Percentiles rank a stretch among this genome's conserved stretches.
These are phyloP conservation scores for Besnoitia besnoiti DNA, from an alignment of 169 alveolate species.

Conservation along the genomic window DNA sequence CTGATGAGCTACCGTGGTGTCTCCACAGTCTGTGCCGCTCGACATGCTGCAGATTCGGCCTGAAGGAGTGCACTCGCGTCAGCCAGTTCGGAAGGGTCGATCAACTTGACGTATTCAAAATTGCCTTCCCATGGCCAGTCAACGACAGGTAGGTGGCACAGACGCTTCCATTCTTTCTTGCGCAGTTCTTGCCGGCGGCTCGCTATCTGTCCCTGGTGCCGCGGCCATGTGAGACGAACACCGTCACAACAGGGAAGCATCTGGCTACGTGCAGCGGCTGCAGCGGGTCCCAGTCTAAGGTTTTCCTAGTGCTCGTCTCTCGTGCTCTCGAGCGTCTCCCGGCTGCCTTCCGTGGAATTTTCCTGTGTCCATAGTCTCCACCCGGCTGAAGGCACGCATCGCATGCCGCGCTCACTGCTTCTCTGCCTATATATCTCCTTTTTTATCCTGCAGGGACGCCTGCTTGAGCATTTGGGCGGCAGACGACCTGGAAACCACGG, in stretches of 20 bases:
- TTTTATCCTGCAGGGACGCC: constrained; percentile 18
- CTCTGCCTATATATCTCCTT: no score
- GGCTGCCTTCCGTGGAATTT: background rate
- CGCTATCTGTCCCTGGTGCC: no score
- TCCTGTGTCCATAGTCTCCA: background rate
- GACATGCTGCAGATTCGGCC: constrained; percentile 13
- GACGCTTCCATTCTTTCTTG: background rate
- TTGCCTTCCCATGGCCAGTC: constrained; percentile 51
- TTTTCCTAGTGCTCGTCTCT: background rate
- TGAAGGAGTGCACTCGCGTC: background rate
- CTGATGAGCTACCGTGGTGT: background rate
- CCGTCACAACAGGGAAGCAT: no score
- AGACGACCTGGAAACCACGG: constrained; percentile 42
- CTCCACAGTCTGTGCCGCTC: background rate
- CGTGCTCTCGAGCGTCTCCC: background rate
- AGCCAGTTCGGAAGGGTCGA: constrained; percentile 46
- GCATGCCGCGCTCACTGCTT: no score
- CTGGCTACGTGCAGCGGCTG: no score
- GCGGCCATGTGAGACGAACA: no score
- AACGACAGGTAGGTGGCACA: constrained; percentile 14
- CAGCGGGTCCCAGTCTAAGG: background rate
- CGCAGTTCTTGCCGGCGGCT: no score
- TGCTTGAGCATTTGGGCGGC: constrained; percentile 50
- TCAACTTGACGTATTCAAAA: constrained; percentile 24
- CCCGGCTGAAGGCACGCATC: no score